Conservation (phyloP, 2,329 filamentous ascomycete genomes). For the Sphaerulina vaccinii region DNA sequence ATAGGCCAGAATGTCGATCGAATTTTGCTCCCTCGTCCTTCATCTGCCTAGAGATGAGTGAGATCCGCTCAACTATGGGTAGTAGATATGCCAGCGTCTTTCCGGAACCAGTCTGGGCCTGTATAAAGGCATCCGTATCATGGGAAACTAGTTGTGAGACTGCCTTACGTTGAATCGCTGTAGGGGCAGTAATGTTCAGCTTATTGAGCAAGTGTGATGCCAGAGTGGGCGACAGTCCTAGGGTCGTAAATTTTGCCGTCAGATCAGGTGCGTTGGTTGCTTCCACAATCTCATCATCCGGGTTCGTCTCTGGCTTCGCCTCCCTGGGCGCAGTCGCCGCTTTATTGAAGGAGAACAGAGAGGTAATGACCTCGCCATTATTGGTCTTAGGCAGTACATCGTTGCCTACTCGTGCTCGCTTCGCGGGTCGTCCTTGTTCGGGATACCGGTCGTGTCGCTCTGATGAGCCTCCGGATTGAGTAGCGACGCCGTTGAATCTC, state of each 20-base stretch:
- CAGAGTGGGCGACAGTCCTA: conserved; percentile 77
- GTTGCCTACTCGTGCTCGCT: conserved; percentile 24
- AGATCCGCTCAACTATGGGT: conserved; percentile 84
- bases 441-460: neutral
- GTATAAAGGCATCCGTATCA: conserved; percentile 89
- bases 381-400: conserved; percentile 20
- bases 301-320: conserved; percentile 39
- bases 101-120: conserved; percentile 94
- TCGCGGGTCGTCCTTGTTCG: conserved; percentile 15
- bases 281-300: conserved; percentile 49
- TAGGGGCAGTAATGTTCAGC: conserved; percentile 84
- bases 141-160: conserved; percentile 76
- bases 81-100: conserved; percentile 96
- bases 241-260: conserved; percentile 77
- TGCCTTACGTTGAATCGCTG: conserved; percentile 88
- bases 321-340: conserved; percentile 58
- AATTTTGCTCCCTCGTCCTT: conserved; percentile 52
- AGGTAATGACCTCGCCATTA: conserved; percentile 66
- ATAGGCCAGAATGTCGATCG: conserved; percentile 82
- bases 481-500: neutral
- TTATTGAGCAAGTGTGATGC: conserved; percentile 82
- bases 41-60: conserved; percentile 64
- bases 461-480: neutral
- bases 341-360: conserved; percentile 89
- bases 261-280: conserved; percentile 92